phyloP scores from a whole-genome alignment of 2,329 filamentous ascomycete species.

The Chrysosporium queenslandicum region DNA sequence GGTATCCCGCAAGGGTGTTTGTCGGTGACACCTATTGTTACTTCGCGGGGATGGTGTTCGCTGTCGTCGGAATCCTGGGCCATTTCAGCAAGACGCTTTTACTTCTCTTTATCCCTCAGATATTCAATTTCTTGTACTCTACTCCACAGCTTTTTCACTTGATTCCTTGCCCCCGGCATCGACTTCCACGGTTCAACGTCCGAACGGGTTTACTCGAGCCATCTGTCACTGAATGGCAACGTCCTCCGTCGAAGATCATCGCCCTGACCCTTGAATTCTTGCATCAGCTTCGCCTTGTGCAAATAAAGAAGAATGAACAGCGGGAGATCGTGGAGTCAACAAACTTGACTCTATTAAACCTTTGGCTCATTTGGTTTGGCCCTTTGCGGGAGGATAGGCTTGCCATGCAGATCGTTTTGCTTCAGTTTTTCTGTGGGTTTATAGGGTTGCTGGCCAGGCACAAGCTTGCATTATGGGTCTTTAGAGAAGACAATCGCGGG shows the following conservation, averaged over 20 bases:
- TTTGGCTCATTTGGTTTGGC: constrained; percentile 93
- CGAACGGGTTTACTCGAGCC: constrained; percentile 77
- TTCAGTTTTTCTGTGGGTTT: constrained; percentile 69
- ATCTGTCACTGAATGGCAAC: constrained; percentile 67
- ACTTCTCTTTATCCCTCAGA: constrained; percentile 81
- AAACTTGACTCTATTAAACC: constrained; percentile 87
- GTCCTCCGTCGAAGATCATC: constrained; percentile 58
- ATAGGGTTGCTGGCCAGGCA: constrained; percentile 78
- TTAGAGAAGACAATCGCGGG: constrained; percentile 69
- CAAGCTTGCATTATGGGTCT: constrained; percentile 73
- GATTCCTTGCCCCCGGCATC: constrained; percentile 84
- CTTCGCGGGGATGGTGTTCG: constrained; percentile 98
- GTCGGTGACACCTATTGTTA: constrained; percentile 99
- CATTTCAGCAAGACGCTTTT: constrained; percentile 97
- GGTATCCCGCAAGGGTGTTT: constrained; percentile 90
- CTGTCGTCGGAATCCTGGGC: constrained; percentile 88
- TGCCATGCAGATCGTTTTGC: constrained; percentile 64
- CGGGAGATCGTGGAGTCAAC: constrained; percentile 67
- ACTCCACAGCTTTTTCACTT: constrained; percentile 82
- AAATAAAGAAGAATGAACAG: constrained; percentile 55
- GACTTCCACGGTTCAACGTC: constrained; percentile 79
- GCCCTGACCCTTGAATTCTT: constrained; percentile 57
- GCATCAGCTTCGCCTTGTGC: constrained; percentile 56
- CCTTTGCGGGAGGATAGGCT: constrained; percentile 79
- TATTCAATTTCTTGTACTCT: constrained; percentile 95